Conservation (phyloP, 163 green algal species). For the Coccomyxa subellipsoidea region DNA sequence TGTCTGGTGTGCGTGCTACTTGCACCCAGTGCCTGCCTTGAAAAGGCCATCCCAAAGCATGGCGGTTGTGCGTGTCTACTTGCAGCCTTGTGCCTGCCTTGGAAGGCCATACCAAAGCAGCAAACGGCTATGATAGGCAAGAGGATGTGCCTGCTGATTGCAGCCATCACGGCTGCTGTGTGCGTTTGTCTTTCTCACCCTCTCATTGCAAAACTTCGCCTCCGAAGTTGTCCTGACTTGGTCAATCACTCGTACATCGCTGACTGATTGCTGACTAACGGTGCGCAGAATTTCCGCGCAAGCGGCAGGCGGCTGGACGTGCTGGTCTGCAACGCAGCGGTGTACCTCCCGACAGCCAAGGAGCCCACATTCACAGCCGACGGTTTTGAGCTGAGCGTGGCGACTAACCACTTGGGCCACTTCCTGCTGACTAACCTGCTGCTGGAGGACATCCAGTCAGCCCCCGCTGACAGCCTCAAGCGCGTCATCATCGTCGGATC, state of each 20-base stretch:
- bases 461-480: constrained; percentile 36
- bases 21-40: too few relatives aligned
- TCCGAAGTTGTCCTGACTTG: too few relatives aligned
- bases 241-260: neutral
- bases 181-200: too few relatives aligned
- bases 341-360: constrained; percentile 87
- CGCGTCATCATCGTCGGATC: constrained; percentile 77
- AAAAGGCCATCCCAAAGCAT: too few relatives aligned
- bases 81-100: too few relatives aligned
- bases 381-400: constrained; percentile 61
- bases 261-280: neutral
- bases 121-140: too few relatives aligned
- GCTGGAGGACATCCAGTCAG: constrained; percentile 75
- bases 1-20: too few relatives aligned
- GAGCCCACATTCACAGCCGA: constrained; percentile 85
- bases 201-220: too few relatives aligned
- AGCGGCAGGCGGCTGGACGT: constrained; percentile 64
- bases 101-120: too few relatives aligned
- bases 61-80: too few relatives aligned
- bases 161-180: too few relatives aligned
- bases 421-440: constrained; percentile 89
- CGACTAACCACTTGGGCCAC: constrained; percentile 92
- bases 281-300: constrained; percentile 5
- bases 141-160: too few relatives aligned
- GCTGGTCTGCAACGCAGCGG: constrained; percentile 89